These are phyloP conservation scores for Clonostachys rosea DNA, from an alignment of 2,329 filamentous ascomycete genomes.

Conservation along the genomic window DNA sequence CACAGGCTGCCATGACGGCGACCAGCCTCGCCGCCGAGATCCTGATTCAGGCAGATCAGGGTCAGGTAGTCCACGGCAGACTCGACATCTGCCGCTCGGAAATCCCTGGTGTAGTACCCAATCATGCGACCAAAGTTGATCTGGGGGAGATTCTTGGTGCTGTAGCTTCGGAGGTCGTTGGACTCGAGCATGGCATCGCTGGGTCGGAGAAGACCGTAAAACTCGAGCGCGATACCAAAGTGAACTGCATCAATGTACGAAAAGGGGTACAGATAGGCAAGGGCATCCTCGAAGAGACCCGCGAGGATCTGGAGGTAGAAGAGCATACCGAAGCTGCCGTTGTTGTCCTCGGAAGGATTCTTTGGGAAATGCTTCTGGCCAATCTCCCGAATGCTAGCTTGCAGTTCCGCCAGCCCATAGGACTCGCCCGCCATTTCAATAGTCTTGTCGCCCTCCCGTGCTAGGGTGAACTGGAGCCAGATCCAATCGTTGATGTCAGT, in stretches of 20 bases:
- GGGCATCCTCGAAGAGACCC: slow-evolving; percentile 90
- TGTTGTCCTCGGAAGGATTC: slow-evolving; percentile 68
- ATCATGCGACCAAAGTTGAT: slow-evolving; percentile 93
- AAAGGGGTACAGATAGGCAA: slow-evolving; percentile 87
- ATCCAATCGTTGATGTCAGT: slow-evolving; percentile 67
- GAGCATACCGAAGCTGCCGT: slow-evolving; percentile 79
- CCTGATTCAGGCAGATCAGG: slow-evolving; percentile 86
- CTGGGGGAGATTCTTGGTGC: slow-evolving; percentile 67
- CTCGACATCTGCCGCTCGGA: slow-evolving; percentile 83
- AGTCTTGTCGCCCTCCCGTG: slow-evolving; percentile 58
- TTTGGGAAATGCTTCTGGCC: slow-evolving; percentile 88
- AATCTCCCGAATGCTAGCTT: slow-evolving; percentile 79
- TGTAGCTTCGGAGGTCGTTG: slow-evolving; percentile 64
- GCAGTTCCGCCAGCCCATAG: slow-evolving; percentile 64
- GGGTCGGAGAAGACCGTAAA: slow-evolving; percentile 84
- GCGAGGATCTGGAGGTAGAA: slow-evolving; percentile 89
- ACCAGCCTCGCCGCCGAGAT: slow-evolving; percentile 70
- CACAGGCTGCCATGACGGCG: slow-evolving; percentile 77
- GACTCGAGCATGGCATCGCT: slow-evolving; percentile 73
- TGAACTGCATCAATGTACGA: slow-evolving; percentile 92
- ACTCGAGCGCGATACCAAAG: slow-evolving; percentile 84
- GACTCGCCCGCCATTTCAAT: slow-evolving; percentile 62
- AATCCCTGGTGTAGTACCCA: slow-evolving; percentile 93
- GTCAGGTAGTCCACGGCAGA: slow-evolving; percentile 91
- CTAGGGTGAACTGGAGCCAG: slow-evolving; percentile 68